Percentiles rank a stretch among this genome's conserved stretches.
Evolutionary conservation across 257 asterid genomes (phyloP).

Genomic region (Solanum medicagineum): DNA sequence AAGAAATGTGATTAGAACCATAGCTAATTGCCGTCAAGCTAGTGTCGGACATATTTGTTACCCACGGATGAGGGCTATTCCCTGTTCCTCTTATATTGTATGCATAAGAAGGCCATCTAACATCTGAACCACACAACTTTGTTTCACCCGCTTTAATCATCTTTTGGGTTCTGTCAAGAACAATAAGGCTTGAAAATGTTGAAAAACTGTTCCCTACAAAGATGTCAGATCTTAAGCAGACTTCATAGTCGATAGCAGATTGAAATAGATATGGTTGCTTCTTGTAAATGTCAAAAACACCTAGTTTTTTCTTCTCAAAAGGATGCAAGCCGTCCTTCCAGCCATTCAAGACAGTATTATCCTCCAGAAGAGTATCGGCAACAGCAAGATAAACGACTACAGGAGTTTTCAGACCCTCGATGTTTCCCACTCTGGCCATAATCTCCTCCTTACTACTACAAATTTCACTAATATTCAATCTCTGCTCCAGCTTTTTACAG

Average conservation of each 20-base stretch:
- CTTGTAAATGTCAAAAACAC: slow-evolving; percentile 47
- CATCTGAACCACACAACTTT: slow-evolving; percentile 36
- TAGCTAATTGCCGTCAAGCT: slow-evolving; percentile 78
- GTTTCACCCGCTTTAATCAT: slow-evolving; percentile 30
- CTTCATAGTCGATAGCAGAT: slow-evolving; percentile 90
- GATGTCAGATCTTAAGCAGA: slow-evolving; percentile 75
- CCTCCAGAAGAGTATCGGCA: slow-evolving; percentile 85
- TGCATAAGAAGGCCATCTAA: slow-evolving; percentile 63
- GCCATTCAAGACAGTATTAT: slow-evolving; percentile 42
- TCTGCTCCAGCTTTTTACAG: slow-evolving; percentile 74
- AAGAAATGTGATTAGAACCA: slow-evolving; percentile 59
- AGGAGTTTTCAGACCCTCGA: slow-evolving; percentile 44
- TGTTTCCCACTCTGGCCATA: slow-evolving; percentile 51
- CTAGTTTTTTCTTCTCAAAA: slow-evolving; percentile 65
- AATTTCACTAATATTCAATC: slow-evolving; percentile 46
- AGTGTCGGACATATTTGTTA: slow-evolving; percentile 65
- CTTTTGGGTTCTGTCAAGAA: slow-evolving; percentile 75
- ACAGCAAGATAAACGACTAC: slow-evolving; percentile 60
- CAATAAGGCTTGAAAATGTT: slow-evolving; percentile 86
- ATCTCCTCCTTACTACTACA: slow-evolving; percentile 79
- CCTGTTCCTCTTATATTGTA: slow-evolving; percentile 46
- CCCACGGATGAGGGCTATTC: slow-evolving; percentile 57
- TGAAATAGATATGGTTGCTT: slow-evolving; percentile 62
- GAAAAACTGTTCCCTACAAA: slow-evolving; percentile 89
- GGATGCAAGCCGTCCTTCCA: slow-evolving; percentile 74